phyloP scores from a whole-genome alignment of 805 yeast genomes.

The Candida manassasensis region DNA sequence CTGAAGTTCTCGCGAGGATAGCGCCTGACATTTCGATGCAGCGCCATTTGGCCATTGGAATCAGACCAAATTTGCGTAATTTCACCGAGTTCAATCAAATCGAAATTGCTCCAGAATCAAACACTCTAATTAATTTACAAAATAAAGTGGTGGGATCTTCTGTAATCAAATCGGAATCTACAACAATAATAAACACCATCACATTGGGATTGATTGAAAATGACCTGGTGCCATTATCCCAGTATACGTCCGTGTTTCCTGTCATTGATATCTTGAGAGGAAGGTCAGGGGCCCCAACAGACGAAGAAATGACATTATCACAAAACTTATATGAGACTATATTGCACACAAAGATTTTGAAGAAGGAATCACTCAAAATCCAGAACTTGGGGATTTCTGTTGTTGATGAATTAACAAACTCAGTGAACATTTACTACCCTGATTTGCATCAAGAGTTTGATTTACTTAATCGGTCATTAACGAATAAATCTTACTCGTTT shows the following conservation, averaged over 20 bases:
- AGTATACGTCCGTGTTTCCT: conserved; percentile 51
- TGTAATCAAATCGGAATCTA: conserved; percentile 64
- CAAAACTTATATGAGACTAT: conserved; percentile 62
- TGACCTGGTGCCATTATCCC: conserved; percentile 15
- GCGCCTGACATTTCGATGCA: conserved; percentile 83
- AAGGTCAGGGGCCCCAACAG: conserved; percentile 73
- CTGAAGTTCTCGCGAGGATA: conserved; percentile 74
- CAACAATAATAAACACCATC: conserved; percentile 67
- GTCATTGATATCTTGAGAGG: conserved; percentile 76
- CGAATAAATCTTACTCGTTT: conserved; percentile 23
- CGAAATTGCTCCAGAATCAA: conserved; percentile 33
- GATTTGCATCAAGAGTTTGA: conserved; percentile 16
- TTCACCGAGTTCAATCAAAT: conserved; percentile 69
- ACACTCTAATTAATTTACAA: conserved; percentile 26
- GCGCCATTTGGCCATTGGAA: conserved; percentile 68
- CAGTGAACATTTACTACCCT: conserved; percentile 16
- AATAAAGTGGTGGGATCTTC: conserved; percentile 56
- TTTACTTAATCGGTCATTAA: conserved; percentile 11
- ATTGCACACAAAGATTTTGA: conserved; percentile 51
- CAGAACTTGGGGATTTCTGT: conserved; percentile 14
- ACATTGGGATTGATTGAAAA: conserved; percentile 63
- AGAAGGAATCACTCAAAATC: conserved; percentile 25
- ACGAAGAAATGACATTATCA: conserved; percentile 74
- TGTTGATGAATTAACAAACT: conserved; percentile 20
- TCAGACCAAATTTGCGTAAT: conserved; percentile 70